Percentiles rank a stretch among this genome's conserved stretches.
phyloP scores from a whole-genome alignment of 768 basidiomycete species.

The Macrolepiota dolichaula region DNA sequence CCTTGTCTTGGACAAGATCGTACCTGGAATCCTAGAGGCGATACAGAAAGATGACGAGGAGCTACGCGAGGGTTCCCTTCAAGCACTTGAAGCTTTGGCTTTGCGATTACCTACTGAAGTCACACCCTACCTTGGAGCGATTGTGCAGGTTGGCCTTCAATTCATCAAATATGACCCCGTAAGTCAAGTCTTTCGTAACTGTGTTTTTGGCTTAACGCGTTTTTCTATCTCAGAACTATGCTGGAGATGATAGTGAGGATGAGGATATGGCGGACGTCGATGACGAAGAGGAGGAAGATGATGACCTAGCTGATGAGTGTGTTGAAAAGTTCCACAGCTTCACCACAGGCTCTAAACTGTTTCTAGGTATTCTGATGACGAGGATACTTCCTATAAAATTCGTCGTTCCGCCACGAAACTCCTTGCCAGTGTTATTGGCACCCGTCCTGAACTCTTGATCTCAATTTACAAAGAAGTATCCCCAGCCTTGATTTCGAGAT shows the following conservation, averaged over 20 bases:
- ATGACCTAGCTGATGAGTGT: constrained; percentile 79
- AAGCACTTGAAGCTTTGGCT: constrained; percentile 86
- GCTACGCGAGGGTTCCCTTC: constrained; percentile 73
- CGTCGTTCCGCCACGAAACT: constrained; percentile 92
- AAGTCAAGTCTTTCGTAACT: constrained; percentile 21
- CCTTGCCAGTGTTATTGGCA: constrained; percentile 78
- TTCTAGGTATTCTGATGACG: constrained; percentile 90
- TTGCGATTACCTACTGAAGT: constrained; percentile 83
- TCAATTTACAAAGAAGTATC: constrained; percentile 82
- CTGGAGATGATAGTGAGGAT: constrained; percentile 45
- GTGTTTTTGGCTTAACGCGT: neutral
- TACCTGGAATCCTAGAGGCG: constrained; percentile 70
- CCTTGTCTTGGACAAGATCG: constrained; percentile 54
- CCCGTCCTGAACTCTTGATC: constrained; percentile 82
- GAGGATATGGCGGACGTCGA: constrained; percentile 66
- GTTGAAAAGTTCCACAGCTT: constrained; percentile 20
- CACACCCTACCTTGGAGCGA: constrained; percentile 62
- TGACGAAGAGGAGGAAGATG: constrained; percentile 79
- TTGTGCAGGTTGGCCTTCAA: constrained; percentile 68
- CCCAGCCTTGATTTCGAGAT: constrained; percentile 85
- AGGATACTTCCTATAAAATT: constrained; percentile 97
- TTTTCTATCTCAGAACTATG: constrained; percentile 44
- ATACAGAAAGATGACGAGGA: constrained; percentile 80
- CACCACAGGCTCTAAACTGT: constrained; percentile 9
- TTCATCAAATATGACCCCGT: constrained; percentile 95